Percentiles rank a stretch among this genome's conserved stretches.
These are phyloP conservation scores for Polyplosphaeria fusca DNA, from an alignment of 495 filamentous ascomycete genomes.

Conservation along the genomic window DNA sequence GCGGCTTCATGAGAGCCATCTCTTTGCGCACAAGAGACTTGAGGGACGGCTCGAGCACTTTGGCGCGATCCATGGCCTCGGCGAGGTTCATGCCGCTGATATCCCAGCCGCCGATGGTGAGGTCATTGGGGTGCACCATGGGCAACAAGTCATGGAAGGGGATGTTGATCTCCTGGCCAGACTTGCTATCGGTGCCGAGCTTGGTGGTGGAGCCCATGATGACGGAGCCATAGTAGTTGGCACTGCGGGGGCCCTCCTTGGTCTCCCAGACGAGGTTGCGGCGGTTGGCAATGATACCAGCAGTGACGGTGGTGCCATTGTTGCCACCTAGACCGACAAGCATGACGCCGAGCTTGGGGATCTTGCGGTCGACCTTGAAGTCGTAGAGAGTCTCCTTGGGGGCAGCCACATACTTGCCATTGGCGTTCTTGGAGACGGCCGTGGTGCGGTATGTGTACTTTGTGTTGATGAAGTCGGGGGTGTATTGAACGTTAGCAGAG, in stretches of 20 bases:
- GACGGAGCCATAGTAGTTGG: slow-evolving; percentile 98
- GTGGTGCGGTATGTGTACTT: slow-evolving; percentile 97
- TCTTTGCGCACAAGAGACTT: slow-evolving; percentile 88
- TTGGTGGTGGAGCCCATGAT: slow-evolving; percentile 97
- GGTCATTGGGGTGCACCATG: slow-evolving; percentile 97
- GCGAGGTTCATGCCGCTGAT: slow-evolving; percentile 88
- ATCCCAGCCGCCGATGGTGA: slow-evolving; percentile 95
- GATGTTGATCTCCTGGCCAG: slow-evolving; percentile 88
- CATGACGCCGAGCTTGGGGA: slow-evolving; percentile 95
- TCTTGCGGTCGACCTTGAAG: slow-evolving; percentile 94
- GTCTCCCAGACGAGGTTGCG: slow-evolving; percentile 86
- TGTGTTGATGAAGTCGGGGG: slow-evolving; percentile 80
- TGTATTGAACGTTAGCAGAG: slow-evolving; percentile 91
- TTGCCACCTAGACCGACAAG: slow-evolving; percentile 98
- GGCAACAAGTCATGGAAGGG: slow-evolving; percentile 92
- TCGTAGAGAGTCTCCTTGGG: slow-evolving; percentile 89
- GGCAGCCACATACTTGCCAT: slow-evolving; percentile 77
- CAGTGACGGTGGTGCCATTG: slow-evolving; percentile 96
- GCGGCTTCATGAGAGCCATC: slow-evolving; percentile 82
- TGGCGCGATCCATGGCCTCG: slow-evolving; percentile 90
- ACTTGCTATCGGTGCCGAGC: slow-evolving; percentile 82
- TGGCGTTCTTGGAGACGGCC: slow-evolving; percentile 63
- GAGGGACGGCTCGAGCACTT: slow-evolving; percentile 87
- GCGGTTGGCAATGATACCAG: slow-evolving; percentile 95
- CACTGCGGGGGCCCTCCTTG: slow-evolving; percentile 73